These are phyloP conservation scores for Daldinia concentrica DNA, from an alignment of 495 filamentous ascomycete genomes.

Conservation along the genomic window DNA sequence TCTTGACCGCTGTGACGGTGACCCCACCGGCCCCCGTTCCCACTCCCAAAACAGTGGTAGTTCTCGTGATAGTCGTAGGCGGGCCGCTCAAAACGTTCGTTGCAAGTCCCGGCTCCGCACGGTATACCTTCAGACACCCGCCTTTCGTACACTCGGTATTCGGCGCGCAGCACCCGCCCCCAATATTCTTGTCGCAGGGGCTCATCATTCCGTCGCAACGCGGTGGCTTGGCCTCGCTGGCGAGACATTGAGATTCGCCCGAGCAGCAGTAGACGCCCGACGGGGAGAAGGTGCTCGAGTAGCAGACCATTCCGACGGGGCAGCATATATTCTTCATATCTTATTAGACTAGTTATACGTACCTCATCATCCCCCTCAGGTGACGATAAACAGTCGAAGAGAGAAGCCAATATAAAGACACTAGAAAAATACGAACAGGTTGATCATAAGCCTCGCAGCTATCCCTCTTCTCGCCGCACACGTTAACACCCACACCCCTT, in stretches of 20 bases:
- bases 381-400: background rate
- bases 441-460: slow-evolving; percentile 29
- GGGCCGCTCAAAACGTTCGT: slow-evolving; percentile 5
- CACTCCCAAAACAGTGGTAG: background rate
- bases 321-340: slow-evolving; percentile 35
- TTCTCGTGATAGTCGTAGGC: background rate
- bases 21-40: slow-evolving; percentile 3
- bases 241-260: slow-evolving; percentile 1
- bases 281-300: slow-evolving; percentile 25
- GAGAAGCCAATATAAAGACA: background rate
- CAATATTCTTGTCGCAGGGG: slow-evolving; percentile 23
- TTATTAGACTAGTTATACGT: background rate
- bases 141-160: slow-evolving; percentile 24
- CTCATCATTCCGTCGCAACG: slow-evolving; percentile 9
- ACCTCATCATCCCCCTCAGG: background rate
- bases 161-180: slow-evolving; percentile 36
- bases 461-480: slow-evolving; percentile 23
- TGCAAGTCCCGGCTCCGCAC: slow-evolving; percentile 32
- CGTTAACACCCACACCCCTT: background rate
- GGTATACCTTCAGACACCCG: slow-evolving; percentile 36
- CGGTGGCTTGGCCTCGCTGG: slow-evolving; percentile 15
- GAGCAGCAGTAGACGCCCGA: slow-evolving; percentile 40
- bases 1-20: slow-evolving; percentile 29
- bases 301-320: slow-evolving; percentile 25
- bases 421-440: slow-evolving; percentile 19